A percentile compares a stretch with the other conserved stretches of the same genome.
Evolutionary conservation across 2,329 filamentous ascomycete genomes (phyloP).

Genomic region (Sphaerulina vaccinii): DNA sequence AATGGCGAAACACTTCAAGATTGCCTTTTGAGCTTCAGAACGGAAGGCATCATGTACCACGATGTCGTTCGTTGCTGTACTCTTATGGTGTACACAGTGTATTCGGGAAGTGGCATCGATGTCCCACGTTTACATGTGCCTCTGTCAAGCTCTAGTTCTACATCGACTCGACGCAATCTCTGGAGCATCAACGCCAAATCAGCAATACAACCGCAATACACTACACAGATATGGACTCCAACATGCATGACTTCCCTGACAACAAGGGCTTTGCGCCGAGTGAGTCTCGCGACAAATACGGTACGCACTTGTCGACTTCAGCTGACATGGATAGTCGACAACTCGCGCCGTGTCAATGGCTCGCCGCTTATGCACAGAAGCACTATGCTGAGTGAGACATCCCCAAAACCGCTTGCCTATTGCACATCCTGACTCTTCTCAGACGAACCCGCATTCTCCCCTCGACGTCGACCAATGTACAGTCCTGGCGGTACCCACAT

Average conservation of each 20-base stretch:
- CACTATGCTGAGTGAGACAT: not conserved
- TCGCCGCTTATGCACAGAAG: not conserved
- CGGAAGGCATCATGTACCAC: not conserved
- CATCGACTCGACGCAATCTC: not conserved
- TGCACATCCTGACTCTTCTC: not conserved
- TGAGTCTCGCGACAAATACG: not conserved
- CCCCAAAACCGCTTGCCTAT: not conserved
- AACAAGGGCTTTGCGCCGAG: not conserved
- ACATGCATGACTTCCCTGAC: not conserved
- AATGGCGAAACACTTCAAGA: not conserved
- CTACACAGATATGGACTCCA: not conserved
- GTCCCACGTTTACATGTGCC: not conserved
- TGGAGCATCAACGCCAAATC: not conserved
- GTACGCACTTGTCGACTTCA: not conserved
- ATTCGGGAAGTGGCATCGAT: too few relatives aligned
- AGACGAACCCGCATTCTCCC: not conserved
- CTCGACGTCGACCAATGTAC: not conserved
- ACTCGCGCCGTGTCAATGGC: not conserved
- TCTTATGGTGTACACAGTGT: too few relatives aligned
- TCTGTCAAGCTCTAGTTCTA: not conserved
- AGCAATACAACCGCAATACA: not conserved
- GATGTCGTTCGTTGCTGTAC: too few relatives aligned
- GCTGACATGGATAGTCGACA: not conserved
- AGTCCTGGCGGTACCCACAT: constrained; percentile 6
- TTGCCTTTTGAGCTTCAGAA: not conserved